phyloP scores from a whole-genome alignment of 805 yeast genomes.

The Starmerella tilneyi region DNA sequence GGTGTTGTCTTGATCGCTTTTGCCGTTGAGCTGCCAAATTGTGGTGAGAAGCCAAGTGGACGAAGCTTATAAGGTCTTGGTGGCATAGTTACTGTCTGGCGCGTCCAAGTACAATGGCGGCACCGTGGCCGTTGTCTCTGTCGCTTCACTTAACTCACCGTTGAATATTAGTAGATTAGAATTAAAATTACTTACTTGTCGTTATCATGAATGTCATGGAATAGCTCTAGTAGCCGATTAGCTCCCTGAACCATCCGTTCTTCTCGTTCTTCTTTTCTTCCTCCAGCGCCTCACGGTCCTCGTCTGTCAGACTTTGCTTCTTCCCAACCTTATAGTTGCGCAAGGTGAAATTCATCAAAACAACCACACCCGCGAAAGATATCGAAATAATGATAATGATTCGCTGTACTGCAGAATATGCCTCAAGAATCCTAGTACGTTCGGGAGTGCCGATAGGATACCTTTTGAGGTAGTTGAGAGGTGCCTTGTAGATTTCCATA shows the following conservation, averaged over 20 bases:
- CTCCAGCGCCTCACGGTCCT: conserved; percentile 12
- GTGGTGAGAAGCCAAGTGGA: no score
- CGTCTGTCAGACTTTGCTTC: conserved; percentile 13
- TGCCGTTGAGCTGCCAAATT: no score
- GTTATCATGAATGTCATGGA: no score
- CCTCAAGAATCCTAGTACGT: conserved; percentile 45
- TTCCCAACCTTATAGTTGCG: conserved; percentile 12
- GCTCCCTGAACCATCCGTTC: conserved; percentile 1
- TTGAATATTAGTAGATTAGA: background rate
- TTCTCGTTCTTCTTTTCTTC: background rate
- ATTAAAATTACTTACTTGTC: background rate
- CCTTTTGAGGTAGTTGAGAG: conserved; percentile 39
- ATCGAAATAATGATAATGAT: conserved; percentile 45
- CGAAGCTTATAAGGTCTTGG: no score
- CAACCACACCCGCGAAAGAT: conserved; percentile 36
- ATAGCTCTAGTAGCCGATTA: conserved; percentile 1
- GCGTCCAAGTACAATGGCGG: no score
- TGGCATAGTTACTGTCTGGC: no score
- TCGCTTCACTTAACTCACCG: no score
- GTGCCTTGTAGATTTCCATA: conserved; percentile 42
- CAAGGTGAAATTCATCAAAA: conserved; percentile 9
- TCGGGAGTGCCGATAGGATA: conserved; percentile 55
- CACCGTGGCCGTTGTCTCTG: no score
- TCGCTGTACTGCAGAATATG: conserved; percentile 52
- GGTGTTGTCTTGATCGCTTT: no score